Evolutionary conservation across 2,329 filamentous ascomycete species (phyloP).

Genomic region (Monosporascus cannonballus): DNA sequence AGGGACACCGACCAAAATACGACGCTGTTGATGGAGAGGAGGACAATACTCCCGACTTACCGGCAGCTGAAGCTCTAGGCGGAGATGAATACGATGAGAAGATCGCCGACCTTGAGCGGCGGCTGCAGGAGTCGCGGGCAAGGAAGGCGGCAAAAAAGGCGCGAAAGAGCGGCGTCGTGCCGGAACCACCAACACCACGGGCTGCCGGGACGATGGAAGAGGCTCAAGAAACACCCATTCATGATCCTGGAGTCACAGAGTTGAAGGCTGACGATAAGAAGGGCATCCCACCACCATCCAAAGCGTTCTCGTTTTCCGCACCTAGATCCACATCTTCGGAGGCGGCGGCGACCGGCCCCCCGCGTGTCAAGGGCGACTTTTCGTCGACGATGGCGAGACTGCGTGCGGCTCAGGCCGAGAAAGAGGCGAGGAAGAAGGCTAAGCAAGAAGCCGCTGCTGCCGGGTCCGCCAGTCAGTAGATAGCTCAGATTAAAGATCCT

Average conservation of each 20-base stretch:
- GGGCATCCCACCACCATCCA: conserved; percentile 7
- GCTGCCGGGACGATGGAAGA: background rate
- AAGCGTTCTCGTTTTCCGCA: conserved; percentile 11
- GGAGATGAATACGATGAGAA: conserved; percentile 30
- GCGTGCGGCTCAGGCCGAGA: conserved; percentile 51
- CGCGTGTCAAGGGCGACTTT: conserved; percentile 21
- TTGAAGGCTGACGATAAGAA: conserved; percentile 33
- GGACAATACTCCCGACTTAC: conserved; percentile 23
- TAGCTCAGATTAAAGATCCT: conserved; percentile 8
- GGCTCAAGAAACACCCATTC: conserved; percentile 14
- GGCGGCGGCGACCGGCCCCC: conserved; percentile 21
- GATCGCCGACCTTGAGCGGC: conserved; percentile 38
- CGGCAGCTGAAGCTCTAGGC: conserved; percentile 11
- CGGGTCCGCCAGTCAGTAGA: conserved; percentile 8
- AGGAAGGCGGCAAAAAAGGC: conserved; percentile 31
- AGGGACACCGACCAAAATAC: conserved; percentile 7
- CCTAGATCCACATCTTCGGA: background rate
- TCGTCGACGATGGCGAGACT: conserved; percentile 47
- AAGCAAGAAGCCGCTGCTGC: conserved; percentile 27
- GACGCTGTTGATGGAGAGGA: conserved; percentile 33
- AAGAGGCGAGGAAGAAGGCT: conserved; percentile 44
- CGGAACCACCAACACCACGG: too few relatives aligned
- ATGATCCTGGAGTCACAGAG: conserved; percentile 12
- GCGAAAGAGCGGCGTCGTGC: conserved; percentile 17
- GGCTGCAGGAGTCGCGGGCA: conserved; percentile 28